Evolutionary conservation across 2,329 filamentous ascomycete genomes (phyloP).

Genomic region (Cladosporium cucumerinum): DNA sequence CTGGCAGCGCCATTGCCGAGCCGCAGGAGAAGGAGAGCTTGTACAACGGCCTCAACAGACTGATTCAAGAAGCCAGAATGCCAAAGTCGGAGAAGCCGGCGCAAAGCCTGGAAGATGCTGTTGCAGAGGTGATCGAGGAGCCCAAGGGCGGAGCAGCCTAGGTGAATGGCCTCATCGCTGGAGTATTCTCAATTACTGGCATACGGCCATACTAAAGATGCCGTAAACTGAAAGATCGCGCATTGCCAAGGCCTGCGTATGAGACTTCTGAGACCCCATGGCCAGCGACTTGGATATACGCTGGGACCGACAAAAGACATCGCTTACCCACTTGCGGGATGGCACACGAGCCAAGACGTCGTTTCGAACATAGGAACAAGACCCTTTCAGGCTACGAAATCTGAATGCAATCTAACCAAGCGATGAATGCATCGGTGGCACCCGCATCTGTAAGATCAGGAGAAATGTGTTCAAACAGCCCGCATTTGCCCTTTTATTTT

Average conservation of each 20-base stretch:
- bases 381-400: not conserved
- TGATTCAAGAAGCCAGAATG: slow-evolving; percentile 55
- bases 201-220: too few species aligned
- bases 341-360: too few species aligned
- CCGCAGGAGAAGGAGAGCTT: slow-evolving; percentile 65
- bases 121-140: slow-evolving; percentile 15
- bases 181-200: too few species aligned
- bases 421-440: not conserved
- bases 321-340: too few species aligned
- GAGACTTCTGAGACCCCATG: not conserved
- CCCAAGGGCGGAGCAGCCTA: not conserved
- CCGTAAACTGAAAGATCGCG: too few species aligned
- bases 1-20: slow-evolving; percentile 70
- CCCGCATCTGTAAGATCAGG: not conserved
- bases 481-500: not conserved
- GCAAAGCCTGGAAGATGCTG: slow-evolving; percentile 38
- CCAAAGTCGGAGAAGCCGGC: slow-evolving; percentile 40
- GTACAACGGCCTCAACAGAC: slow-evolving; percentile 59
- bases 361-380: too few species aligned
- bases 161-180: too few species aligned
- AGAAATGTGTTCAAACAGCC: not conserved
- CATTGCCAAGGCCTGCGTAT: too few species aligned
- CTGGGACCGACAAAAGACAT: too few species aligned
- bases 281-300: too few species aligned
- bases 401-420: too few species aligned